A percentile compares a stretch with the other conserved stretches of the same genome.
Evolutionary conservation across 169 alveolate species (phyloP).

Genomic region (Neospora caninum): DNA sequence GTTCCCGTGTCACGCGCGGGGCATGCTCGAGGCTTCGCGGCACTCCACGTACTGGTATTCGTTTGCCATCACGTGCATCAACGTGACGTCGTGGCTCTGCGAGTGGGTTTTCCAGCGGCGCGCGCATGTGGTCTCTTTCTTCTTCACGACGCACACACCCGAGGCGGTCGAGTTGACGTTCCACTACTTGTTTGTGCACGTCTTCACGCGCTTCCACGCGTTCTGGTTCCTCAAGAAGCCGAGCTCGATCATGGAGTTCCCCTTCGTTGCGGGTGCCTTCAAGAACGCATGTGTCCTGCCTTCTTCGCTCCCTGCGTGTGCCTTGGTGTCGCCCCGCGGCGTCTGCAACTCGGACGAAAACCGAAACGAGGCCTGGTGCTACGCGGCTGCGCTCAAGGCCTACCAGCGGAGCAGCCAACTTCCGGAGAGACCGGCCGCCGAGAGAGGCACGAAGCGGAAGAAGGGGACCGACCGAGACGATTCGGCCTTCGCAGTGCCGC

Average conservation of each 20-base stretch:
- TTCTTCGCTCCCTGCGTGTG: conserved; percentile 22
- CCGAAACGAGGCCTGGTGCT: conserved; percentile 22
- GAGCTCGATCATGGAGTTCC: conserved; percentile 70
- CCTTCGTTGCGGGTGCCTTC: conserved; percentile 68
- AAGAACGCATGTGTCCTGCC: conserved; percentile 54
- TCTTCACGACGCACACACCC: conserved; percentile 50
- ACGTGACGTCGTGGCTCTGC: conserved; percentile 73
- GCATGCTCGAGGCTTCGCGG: conserved; percentile 70
- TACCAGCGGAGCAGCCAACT: neutral
- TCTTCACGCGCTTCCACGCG: conserved; percentile 66
- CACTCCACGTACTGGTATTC: conserved; percentile 76
- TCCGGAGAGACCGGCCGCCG: neutral
- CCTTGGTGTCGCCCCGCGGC: neutral
- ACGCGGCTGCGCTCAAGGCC: neutral
- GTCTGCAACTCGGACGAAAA: conserved; percentile 6
- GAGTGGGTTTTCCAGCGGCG: conserved; percentile 72
- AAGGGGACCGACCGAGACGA: neutral
- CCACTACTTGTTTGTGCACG: conserved; percentile 56
- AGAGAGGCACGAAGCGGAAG: neutral
- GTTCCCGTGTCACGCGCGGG: conserved; percentile 71
- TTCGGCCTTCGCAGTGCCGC: neutral
- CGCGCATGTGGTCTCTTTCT: conserved; percentile 36
- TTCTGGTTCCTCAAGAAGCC: conserved; percentile 71
- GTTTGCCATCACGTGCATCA: conserved; percentile 78
- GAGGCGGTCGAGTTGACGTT: conserved; percentile 59